A percentile compares a stretch with the other conserved stretches of the same genome.
phyloP scores from a whole-genome alignment of 495 filamentous ascomycete species.

The Hypoxylon cercidicola region DNA sequence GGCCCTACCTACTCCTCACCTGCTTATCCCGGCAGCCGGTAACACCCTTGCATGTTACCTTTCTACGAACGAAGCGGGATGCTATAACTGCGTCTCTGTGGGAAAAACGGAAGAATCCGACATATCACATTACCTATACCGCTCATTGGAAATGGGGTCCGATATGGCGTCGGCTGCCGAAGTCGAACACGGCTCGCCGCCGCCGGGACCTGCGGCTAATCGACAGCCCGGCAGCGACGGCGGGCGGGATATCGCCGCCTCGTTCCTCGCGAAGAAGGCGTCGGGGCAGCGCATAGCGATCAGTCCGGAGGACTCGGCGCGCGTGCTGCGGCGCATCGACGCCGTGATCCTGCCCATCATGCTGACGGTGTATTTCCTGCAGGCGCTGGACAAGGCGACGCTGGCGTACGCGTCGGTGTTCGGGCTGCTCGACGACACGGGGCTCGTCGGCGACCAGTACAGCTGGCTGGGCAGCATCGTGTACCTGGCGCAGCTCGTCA shows the following conservation, averaged over 20 bases:
- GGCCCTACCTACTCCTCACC: slow-evolving; percentile 32
- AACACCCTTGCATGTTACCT: background rate
- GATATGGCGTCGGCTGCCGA: background rate
- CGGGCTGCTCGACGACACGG: slow-evolving; percentile 40
- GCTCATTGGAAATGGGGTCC: slow-evolving; percentile 16
- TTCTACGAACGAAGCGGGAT: background rate
- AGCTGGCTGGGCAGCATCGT: slow-evolving; percentile 46
- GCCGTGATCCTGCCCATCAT: slow-evolving; percentile 52
- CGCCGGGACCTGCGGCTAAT: background rate
- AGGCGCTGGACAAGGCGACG: slow-evolving; percentile 55
- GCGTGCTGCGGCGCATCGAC: slow-evolving; percentile 48
- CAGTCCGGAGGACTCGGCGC: slow-evolving; percentile 32
- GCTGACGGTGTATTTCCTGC: slow-evolving; percentile 54
- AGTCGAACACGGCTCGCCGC: slow-evolving; percentile 4
- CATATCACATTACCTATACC: background rate
- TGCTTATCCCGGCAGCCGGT: slow-evolving; percentile 22
- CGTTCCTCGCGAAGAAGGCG: slow-evolving; percentile 27
- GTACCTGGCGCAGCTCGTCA: slow-evolving; percentile 43
- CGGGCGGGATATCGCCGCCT: slow-evolving; percentile 23
- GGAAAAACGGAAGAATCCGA: background rate
- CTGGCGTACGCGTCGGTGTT: slow-evolving; percentile 50
- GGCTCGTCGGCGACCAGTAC: slow-evolving; percentile 40
- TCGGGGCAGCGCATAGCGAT: slow-evolving; percentile 22
- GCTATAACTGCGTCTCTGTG: background rate
- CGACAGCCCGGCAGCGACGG: background rate